Evolutionary conservation across 768 basidiomycete species (phyloP), one percentile per base, ranked within the genome.

Genomic region (Mycena vitilis): DNA sequence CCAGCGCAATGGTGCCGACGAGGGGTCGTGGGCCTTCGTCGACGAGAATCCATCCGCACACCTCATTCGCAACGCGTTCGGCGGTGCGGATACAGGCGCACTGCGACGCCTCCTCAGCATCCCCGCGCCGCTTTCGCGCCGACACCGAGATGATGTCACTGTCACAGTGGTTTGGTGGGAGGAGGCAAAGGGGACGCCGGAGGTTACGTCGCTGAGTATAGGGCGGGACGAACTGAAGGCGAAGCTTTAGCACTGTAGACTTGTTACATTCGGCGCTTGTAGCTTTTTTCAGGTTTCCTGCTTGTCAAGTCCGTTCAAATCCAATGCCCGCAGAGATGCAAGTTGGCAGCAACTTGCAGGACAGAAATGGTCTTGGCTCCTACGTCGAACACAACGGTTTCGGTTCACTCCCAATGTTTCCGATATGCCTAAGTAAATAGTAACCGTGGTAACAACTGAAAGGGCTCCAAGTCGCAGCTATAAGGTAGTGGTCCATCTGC

Each of bases 121-220:
- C 52, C 93, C 95, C n/a, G 83, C 92, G 7, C 93, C 94, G 18
- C 79, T 87, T 70, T 89, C 94, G 34, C 84, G 95, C 73, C 83
- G 91, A 62, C 92, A 89, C 76, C 85, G 95, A 51, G 95, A 96
- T 74, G 95, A 96, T 77, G 85, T 91, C 38, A 95, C 93, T 1
- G 94, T 94, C 23, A 93, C 92, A 16, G 93, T 94, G 40, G 85
- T 94, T 30, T 94, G 90, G 88, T 95, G 91, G 94, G 91, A 92
- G 75, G 90, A 87, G 36, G 87, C 20, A 82, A 83, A n/a, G 85
- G 74, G 75, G 11, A 73, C 76, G 40, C 80, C 82, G 2, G 75
- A 83, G 63, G 71, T 81, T 13, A 69, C 73, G 48, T 76, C 79
- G 57, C 72, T 79, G 55, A 80, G 77, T 30, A 30, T 71, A 44